Evolutionary conservation across 148 eudicot genomes (phyloP).

Genomic region (Selenicereus undatus): DNA sequence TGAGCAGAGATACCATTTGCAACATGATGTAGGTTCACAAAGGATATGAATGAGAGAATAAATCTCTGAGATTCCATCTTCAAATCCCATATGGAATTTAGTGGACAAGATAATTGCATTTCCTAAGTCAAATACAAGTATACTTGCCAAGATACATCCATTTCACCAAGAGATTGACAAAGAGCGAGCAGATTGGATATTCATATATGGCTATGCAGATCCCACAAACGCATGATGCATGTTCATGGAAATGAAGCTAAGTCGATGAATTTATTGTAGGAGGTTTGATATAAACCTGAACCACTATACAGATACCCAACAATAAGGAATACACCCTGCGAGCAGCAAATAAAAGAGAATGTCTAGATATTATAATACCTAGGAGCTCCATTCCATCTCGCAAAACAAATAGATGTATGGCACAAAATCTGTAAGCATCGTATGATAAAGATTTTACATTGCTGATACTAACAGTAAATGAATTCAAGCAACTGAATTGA

Average conservation of each 20-base stretch:
- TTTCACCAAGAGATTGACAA: background rate
- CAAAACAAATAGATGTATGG: background rate
- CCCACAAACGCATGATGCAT: no score
- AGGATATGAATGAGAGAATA: no score
- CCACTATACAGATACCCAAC: slow-evolving; percentile 78
- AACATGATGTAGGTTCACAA: no score
- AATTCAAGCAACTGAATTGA: background rate
- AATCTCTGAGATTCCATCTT: no score
- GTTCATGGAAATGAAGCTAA: no score
- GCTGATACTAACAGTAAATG: background rate
- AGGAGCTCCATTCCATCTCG: background rate
- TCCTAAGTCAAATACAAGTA: background rate
- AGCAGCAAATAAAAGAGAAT: slow-evolving; percentile 2
- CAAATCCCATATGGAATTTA: no score
- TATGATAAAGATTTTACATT: background rate
- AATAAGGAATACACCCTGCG: slow-evolving; percentile 79
- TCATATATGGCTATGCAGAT: background rate
- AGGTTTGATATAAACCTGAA: slow-evolving; percentile 53
- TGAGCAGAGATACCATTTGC: no score
- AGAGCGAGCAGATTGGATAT: background rate
- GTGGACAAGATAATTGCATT: background rate
- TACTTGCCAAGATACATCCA: background rate
- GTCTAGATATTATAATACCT: background rate
- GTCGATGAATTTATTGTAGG: background rate
- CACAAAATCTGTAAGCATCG: no score